A percentile compares a stretch with the other conserved stretches of the same genome.
Evolutionary conservation across 2,329 filamentous ascomycete species (phyloP).

Genomic region (Fusarium lateritium): DNA sequence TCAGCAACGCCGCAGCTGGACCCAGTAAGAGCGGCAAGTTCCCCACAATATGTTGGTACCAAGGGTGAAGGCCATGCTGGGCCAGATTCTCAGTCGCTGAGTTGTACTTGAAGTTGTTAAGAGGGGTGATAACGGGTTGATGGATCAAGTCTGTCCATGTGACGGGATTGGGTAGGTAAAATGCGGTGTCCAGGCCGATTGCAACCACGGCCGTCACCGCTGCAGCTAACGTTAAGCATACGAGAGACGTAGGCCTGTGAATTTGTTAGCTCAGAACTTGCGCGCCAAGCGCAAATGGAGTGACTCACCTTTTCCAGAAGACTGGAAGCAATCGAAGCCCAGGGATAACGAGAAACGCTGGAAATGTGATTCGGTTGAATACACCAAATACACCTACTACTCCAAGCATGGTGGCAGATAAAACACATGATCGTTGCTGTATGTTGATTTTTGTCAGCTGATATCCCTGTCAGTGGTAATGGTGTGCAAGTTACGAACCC

Average conservation of each 20-base stretch:
- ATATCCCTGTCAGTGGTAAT: conserved; percentile 15
- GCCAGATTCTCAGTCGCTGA: conserved; percentile 78
- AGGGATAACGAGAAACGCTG: conserved; percentile 90
- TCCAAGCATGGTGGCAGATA: conserved; percentile 84
- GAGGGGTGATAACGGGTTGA: conserved; percentile 79
- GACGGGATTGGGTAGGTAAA: conserved; percentile 78
- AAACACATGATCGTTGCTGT: conserved; percentile 80
- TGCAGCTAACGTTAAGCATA: conserved; percentile 75
- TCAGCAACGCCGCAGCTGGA: conserved; percentile 74
- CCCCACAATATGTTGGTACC: conserved; percentile 81
- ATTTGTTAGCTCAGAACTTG: conserved; percentile 43
- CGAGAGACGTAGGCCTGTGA: conserved; percentile 70
- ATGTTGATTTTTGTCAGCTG: conserved; percentile 47
- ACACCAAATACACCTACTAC: conserved; percentile 87
- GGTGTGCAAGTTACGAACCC: conserved; percentile 66
- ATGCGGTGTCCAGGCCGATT: conserved; percentile 86
- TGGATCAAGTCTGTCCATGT: conserved; percentile 75
- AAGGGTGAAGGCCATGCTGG: conserved; percentile 82
- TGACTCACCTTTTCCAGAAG: conserved; percentile 81
- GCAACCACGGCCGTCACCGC: conserved; percentile 79
- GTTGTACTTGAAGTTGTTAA: conserved; percentile 86
- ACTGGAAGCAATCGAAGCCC: conserved; percentile 87
- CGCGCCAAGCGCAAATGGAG: conserved; percentile 23
- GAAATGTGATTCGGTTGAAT: conserved; percentile 98
- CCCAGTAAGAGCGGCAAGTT: conserved; percentile 81